Conservation (phyloP, 179 eudicot genomes). For the Vitellaria paradoxa region DNA sequence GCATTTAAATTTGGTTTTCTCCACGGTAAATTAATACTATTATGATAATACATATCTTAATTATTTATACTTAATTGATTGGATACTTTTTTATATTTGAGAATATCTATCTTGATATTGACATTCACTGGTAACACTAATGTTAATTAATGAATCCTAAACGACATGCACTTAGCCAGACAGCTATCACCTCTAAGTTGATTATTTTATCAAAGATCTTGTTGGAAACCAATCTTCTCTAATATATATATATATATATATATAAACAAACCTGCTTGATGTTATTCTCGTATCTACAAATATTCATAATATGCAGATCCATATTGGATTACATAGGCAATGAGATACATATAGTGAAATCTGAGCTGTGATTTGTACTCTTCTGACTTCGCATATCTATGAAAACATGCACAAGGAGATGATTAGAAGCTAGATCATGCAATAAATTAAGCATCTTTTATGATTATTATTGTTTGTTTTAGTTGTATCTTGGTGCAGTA, state of each 20-base stretch:
- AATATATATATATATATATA: not conserved
- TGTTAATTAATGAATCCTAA: not conserved
- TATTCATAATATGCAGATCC: not conserved
- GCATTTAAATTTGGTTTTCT: no score
- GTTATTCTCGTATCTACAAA: not conserved
- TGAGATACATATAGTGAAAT: not conserved
- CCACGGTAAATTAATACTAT: no score
- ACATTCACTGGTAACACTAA: not conserved
- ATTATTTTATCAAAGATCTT: not conserved
- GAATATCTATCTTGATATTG: not conserved
- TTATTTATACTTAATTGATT: no score
- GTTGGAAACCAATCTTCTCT: not conserved
- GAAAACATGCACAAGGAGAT: not conserved
- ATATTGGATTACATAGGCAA: not conserved
- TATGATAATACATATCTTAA: no score
- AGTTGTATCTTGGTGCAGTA: not conserved
- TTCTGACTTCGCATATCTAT: not conserved
- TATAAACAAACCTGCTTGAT: not conserved
- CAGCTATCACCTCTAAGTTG: not conserved
- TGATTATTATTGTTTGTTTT: not conserved
- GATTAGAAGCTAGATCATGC: not conserved
- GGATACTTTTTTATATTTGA: no score
- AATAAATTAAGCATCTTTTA: not conserved
- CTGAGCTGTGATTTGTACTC: not conserved
- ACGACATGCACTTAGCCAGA: not conserved